phyloP scores from a whole-genome alignment of 2,329 filamentous ascomycete genomes.

The Pseudomassariella vexata region DNA sequence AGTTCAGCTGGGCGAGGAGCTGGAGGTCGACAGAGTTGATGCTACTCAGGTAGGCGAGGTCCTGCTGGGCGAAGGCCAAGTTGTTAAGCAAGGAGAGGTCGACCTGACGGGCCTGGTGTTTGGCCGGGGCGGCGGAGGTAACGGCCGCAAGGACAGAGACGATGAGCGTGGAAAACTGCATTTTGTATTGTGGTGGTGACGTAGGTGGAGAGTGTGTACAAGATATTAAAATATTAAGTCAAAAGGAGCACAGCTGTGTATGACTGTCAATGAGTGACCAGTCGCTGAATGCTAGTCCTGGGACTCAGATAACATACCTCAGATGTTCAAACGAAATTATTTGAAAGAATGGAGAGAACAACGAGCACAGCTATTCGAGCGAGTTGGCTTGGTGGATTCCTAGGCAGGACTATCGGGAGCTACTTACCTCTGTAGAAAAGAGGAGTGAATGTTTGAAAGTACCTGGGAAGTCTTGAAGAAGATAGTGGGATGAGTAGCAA shows the following conservation, averaged over 20 bases:
- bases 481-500: conserved; percentile 24
- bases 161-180: conserved; percentile 43
- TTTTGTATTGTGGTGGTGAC: conserved; percentile 29
- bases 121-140: conserved; percentile 35
- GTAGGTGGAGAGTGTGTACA: conserved; percentile 12
- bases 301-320: conserved; percentile 22
- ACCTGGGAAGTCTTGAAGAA: conserved; percentile 24
- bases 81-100: conserved; percentile 28
- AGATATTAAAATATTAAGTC: conserved; percentile 26
- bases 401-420: conserved; percentile 2
- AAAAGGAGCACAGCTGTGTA: conserved; percentile 38
- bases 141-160: conserved; percentile 38
- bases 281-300: not conserved
- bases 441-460: conserved; percentile 34
- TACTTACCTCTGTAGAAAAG: conserved; percentile 41
- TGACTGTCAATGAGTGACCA: conserved; percentile 14
- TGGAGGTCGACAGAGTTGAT: conserved; percentile 24
- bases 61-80: conserved; percentile 25
- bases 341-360: conserved; percentile 36
- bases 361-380: conserved; percentile 39
- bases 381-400: conserved; percentile 14
- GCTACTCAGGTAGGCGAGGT: conserved; percentile 30
- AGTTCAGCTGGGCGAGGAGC: conserved; percentile 27
- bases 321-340: conserved; percentile 30
- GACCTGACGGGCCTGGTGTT: conserved; percentile 20